These are phyloP conservation scores for Penicillium pancosmium DNA, from an alignment of 495 filamentous ascomycete species.

Conservation along the genomic window DNA sequence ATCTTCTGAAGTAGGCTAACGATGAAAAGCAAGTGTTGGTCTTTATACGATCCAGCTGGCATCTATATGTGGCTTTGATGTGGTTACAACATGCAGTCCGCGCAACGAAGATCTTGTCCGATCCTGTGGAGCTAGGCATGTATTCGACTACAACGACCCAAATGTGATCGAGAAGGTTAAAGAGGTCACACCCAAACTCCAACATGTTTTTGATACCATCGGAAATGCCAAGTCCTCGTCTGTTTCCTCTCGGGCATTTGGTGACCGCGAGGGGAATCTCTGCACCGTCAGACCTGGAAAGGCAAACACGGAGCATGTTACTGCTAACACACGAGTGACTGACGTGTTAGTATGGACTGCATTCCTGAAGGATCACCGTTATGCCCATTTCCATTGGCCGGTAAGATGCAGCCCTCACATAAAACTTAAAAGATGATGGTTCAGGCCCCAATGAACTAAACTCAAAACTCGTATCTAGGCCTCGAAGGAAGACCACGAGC, in stretches of 20 bases:
- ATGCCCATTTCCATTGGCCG: conserved; percentile 29
- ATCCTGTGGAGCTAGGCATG: conserved; percentile 47
- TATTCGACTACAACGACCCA: conserved; percentile 55
- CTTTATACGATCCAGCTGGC: conserved; percentile 39
- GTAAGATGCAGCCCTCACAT: conserved; percentile 12
- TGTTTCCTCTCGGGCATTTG: conserved; percentile 19
- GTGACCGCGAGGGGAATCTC: conserved; percentile 12
- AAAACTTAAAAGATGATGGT: not conserved
- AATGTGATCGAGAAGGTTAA: conserved; percentile 26
- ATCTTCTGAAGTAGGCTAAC: not conserved
- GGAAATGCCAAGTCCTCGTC: conserved; percentile 26
- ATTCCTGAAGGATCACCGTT: conserved; percentile 37
- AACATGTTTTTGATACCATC: conserved; percentile 34
- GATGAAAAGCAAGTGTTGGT: conserved; percentile 34
- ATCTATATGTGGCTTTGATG: conserved; percentile 21
- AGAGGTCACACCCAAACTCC: conserved; percentile 10
- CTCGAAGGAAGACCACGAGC: conserved; percentile 29
- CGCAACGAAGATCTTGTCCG: conserved; percentile 51
- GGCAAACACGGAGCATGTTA: conserved; percentile 30
- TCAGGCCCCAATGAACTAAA: not conserved
- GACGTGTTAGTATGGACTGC: conserved; percentile 39
- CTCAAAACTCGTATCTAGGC: conserved; percentile 18
- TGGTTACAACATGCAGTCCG: conserved; percentile 55
- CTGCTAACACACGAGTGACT: conserved; percentile 20
- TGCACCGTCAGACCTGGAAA: conserved; percentile 39